phyloP scores from a whole-genome alignment of 768 basidiomycete genomes.

The Ephemerocybe angulata region DNA sequence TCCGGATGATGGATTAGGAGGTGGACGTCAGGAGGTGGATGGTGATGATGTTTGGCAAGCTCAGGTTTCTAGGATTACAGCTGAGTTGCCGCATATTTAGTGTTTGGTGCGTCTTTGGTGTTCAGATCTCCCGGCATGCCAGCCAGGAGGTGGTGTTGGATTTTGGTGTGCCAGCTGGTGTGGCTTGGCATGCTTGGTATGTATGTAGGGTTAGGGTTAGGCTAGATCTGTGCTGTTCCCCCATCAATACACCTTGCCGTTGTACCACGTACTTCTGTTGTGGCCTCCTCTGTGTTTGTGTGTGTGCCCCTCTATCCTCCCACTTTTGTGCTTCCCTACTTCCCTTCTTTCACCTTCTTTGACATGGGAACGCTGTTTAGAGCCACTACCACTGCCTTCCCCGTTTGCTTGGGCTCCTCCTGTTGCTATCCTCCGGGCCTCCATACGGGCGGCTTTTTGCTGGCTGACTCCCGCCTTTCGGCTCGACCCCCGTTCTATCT shows the following conservation, averaged over 20 bases:
- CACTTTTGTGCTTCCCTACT: background rate
- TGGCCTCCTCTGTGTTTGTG: background rate
- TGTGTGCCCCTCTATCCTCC: background rate
- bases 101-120: background rate
- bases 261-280: no score
- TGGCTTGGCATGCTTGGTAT: background rate
- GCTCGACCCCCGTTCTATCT: no score
- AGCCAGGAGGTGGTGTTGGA: background rate
- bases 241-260: no score
- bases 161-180: background rate
- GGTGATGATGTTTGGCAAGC: background rate
- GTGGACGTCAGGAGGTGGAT: background rate
- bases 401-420: background rate
- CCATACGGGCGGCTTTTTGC: background rate
- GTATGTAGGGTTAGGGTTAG: no score
- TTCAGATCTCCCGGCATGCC: background rate
- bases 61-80: background rate
- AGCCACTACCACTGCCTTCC: background rate
- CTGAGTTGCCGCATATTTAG: background rate
- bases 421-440: background rate
- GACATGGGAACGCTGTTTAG: background rate
- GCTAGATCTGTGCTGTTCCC: no score
- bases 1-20: background rate
- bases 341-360: no score
- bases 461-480: no score